Conservation (phyloP, 192 early-diverging fungal genomes). For the Coemansia guatemalensis region DNA sequence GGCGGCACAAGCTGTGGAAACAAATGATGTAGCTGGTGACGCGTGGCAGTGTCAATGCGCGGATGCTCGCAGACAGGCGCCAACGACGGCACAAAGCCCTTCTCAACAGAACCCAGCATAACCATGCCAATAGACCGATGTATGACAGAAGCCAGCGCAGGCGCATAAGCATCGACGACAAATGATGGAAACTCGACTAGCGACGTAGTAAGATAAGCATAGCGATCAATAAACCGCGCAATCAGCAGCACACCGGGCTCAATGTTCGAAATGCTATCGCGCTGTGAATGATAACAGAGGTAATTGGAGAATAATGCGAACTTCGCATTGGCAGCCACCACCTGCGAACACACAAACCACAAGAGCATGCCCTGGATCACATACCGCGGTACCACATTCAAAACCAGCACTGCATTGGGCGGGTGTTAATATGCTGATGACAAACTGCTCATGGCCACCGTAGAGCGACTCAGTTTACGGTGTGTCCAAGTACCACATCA, state of each 20-base stretch:
- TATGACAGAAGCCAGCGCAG: slow-evolving; percentile 52
- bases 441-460: slow-evolving; percentile 68
- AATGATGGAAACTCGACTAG: slow-evolving; percentile 68
- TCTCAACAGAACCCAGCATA: slow-evolving; percentile 60
- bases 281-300: slow-evolving; percentile 63
- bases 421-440: slow-evolving; percentile 72
- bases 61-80: slow-evolving; percentile 52
- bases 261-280: slow-evolving; percentile 68
- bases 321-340: slow-evolving; percentile 65
- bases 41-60: slow-evolving; percentile 8
- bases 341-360: slow-evolving; percentile 58
- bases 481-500: slow-evolving; percentile 61
- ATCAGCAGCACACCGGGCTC: slow-evolving; percentile 78
- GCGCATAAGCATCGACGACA: slow-evolving; percentile 59
- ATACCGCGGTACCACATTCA: slow-evolving; percentile 68
- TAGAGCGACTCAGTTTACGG: slow-evolving; percentile 62
- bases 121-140: slow-evolving; percentile 54
- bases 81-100: slow-evolving; percentile 58
- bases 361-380: slow-evolving; percentile 64
- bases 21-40: slow-evolving; percentile 38
- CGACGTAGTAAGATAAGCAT: slow-evolving; percentile 64
- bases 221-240: slow-evolving; percentile 62
- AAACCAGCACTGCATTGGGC: slow-evolving; percentile 66
- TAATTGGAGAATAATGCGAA: slow-evolving; percentile 76
- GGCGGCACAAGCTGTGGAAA: slow-evolving; percentile 39